These are phyloP conservation scores for Naumovozyma castellii DNA, from an alignment of 805 yeast species.

Conservation along the genomic window DNA sequence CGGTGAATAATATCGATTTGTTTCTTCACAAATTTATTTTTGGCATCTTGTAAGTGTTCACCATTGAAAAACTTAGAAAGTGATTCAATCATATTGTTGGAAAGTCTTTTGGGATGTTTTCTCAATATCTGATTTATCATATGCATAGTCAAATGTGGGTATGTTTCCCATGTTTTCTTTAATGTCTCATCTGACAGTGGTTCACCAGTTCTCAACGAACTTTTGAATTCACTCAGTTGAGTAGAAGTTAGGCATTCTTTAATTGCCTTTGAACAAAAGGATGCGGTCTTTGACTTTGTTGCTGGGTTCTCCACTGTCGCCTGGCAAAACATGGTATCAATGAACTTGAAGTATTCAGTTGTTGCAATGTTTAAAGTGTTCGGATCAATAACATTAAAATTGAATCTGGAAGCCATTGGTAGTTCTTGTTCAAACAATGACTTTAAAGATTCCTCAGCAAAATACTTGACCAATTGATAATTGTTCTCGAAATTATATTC, in stretches of 20 bases:
- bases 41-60: constrained; percentile 11
- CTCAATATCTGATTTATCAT: constrained; percentile 13
- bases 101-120: constrained; percentile 5
- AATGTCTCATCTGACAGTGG: constrained; percentile 14
- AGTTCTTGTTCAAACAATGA: constrained; percentile 6
- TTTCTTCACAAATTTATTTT: constrained; percentile 11
- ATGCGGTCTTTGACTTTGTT: constrained; percentile 5
- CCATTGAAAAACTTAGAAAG: constrained; percentile 19
- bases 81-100: constrained; percentile 9
- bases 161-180: constrained; percentile 19
- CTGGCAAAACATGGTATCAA: constrained; percentile 18
- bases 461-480: constrained; percentile 9
- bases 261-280: constrained; percentile 16
- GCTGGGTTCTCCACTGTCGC: constrained; percentile 7
- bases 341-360: constrained; percentile 13
- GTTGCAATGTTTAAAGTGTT: not conserved
- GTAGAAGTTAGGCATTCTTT: constrained; percentile 13
- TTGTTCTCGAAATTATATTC: constrained; percentile 11
- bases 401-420: not conserved
- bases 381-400: not conserved
- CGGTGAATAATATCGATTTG: constrained; percentile 32
- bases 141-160: constrained; percentile 23
- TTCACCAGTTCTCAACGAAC: constrained; percentile 7
- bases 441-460: constrained; percentile 3
- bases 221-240: constrained; percentile 7